Percentiles rank a stretch among this genome's conserved stretches.
phyloP scores from a whole-genome alignment of 352 stramenopile species.

The Blastocystis sp. region DNA sequence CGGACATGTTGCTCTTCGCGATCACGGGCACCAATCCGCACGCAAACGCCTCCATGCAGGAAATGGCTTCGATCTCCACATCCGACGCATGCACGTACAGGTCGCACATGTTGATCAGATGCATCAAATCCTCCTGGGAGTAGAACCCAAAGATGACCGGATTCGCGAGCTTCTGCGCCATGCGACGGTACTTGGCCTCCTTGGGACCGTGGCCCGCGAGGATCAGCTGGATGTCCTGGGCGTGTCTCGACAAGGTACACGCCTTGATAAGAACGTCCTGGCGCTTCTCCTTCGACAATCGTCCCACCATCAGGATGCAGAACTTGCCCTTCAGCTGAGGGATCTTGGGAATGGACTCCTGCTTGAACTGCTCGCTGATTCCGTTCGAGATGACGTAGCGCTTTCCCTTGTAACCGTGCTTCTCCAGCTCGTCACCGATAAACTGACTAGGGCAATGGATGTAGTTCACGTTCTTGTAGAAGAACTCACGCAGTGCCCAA shows the following conservation, averaged over 20 bases:
- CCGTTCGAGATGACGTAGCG: slow-evolving; percentile 70
- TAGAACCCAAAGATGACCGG: slow-evolving; percentile 68
- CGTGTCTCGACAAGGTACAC: slow-evolving; percentile 35
- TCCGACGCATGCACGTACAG: slow-evolving; percentile 71
- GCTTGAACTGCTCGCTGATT: slow-evolving; percentile 27
- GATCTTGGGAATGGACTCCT: neutral
- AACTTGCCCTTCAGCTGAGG: slow-evolving; percentile 71
- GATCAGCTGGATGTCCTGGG: slow-evolving; percentile 60
- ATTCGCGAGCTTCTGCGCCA: slow-evolving; percentile 43
- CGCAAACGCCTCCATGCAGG: slow-evolving; percentile 57
- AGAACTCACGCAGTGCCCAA: slow-evolving; percentile 37
- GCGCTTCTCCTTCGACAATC: slow-evolving; percentile 72
- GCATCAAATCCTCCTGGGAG: slow-evolving; percentile 56
- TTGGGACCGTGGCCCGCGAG: slow-evolving; percentile 67
- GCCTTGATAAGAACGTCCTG: slow-evolving; percentile 74
- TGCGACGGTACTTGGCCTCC: slow-evolving; percentile 51
- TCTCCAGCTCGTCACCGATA: slow-evolving; percentile 58
- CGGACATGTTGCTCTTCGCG: slow-evolving; percentile 41
- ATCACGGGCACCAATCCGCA: slow-evolving; percentile 71
- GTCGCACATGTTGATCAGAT: slow-evolving; percentile 71
- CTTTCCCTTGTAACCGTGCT: slow-evolving; percentile 61
- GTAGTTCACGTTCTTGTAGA: slow-evolving; percentile 55
- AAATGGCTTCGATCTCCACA: slow-evolving; percentile 73
- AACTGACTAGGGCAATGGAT: slow-evolving; percentile 74
- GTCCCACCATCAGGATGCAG: slow-evolving; percentile 70